These are phyloP conservation scores for Boletus rubropictus DNA, from an alignment of 768 basidiomycete genomes.

Conservation along the genomic window DNA sequence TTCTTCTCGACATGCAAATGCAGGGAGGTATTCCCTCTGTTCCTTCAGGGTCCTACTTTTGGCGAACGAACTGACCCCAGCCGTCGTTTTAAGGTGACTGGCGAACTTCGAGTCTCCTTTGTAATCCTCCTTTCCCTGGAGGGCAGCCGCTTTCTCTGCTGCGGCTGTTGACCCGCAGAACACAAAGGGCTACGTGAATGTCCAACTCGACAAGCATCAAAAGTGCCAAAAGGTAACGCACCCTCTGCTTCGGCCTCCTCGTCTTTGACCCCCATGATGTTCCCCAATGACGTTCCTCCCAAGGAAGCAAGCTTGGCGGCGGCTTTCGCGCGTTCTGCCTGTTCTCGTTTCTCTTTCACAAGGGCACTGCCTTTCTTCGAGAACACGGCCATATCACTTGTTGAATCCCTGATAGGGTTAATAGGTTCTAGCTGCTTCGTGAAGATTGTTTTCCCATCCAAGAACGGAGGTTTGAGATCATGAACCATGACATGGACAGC, in stretches of 20 bases:
- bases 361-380: slow-evolving; percentile 94
- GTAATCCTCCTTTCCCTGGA: slow-evolving; percentile 60
- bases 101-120: slow-evolving; percentile 97
- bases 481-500: slow-evolving; percentile 98
- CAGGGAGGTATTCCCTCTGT: slow-evolving; percentile 94
- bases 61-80: slow-evolving; percentile 79
- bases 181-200: slow-evolving; percentile 67
- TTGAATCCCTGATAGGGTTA: slow-evolving; percentile 90
- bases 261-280: slow-evolving; percentile 95
- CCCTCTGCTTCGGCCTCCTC: slow-evolving; percentile 91
- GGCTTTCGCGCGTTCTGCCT: slow-evolving; percentile 92
- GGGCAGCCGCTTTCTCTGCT: slow-evolving; percentile 43
- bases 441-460: slow-evolving; percentile 93
- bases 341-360: slow-evolving; percentile 93
- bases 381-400: slow-evolving; percentile 93
- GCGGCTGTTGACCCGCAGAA: slow-evolving; percentile 42
- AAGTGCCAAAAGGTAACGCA: slow-evolving; percentile 38
- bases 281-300: slow-evolving; percentile 91
- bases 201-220: slow-evolving; percentile 48
- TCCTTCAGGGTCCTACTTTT: slow-evolving; percentile 81
- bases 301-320: slow-evolving; percentile 91
- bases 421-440: slow-evolving; percentile 97
- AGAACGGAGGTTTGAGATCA: slow-evolving; percentile 94
- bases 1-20: slow-evolving; percentile 95
- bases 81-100: slow-evolving; percentile 76